Evolutionary conservation across 1,139 yeast species (phyloP), one percentile per base, ranked within the genome.

Genomic region (Casaregolazyma lundiana): DNA sequence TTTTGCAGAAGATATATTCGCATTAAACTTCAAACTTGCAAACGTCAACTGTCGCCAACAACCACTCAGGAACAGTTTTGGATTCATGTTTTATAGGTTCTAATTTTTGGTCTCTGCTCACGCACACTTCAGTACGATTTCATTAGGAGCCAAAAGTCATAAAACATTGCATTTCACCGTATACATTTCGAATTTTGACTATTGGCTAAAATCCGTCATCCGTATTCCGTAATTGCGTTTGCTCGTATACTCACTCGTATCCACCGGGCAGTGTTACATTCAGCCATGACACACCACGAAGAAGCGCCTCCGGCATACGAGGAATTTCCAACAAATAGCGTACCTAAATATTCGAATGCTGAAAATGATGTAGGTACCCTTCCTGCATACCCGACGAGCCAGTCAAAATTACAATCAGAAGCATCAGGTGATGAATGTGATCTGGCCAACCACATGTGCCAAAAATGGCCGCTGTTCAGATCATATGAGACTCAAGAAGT

Each of bases 381-480:
- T 9, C 52, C 51, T 1, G 38, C 47, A 4, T 40, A 43, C 7
- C 53, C 50, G 11, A 40, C 11, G 47, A 44, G 16, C 42, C 35
- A 9, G 44, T 34, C 16, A 16, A 45, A 56, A n/a, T 41, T 56
- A 29, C 52, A 47, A 26, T 54, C 60, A 3, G 48, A 50, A 17
- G 58, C 61, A 2, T 40, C 51, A 5, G 54, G 53, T 35, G 55
- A 51, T 17, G 61, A 57, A 38, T 45, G 57, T 7, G 55, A 55
- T 22, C 39, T 50, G 49, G 61, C 57, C 4, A 58, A 56, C 41
- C 38, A 41, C 4, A 56, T 52, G 35, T 54, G 58, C 13, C 26
- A 32, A 20, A 39, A 47, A 3, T 48, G 53, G 38, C 52, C 53
- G 15, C 46, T 54, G 37, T 46, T 43, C 24, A 17, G 36, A 17